These are phyloP conservation scores for Monosporozyma siamensis DNA, from an alignment of 805 yeast species.

Conservation along the genomic window DNA sequence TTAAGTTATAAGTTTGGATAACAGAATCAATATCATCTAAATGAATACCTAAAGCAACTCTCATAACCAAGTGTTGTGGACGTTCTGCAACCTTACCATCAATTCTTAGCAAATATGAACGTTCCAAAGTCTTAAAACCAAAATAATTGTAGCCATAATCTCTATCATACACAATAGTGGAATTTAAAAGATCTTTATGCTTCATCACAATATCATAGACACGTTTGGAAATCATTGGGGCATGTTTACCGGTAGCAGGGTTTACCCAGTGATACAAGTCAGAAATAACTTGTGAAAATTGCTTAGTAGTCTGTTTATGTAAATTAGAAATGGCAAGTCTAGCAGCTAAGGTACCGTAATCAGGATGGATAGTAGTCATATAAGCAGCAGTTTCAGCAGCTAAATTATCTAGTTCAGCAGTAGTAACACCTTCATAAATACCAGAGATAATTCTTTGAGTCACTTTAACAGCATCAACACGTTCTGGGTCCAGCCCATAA, in stretches of 20 bases:
- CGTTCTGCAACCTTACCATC: slow-evolving; percentile 64
- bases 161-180: slow-evolving; percentile 60
- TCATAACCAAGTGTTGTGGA: slow-evolving; percentile 79
- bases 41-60: slow-evolving; percentile 88
- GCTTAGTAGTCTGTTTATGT: slow-evolving; percentile 82
- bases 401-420: slow-evolving; percentile 63
- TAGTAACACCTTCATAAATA: slow-evolving; percentile 79
- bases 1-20: slow-evolving; percentile 70
- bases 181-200: slow-evolving; percentile 54
- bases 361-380: slow-evolving; percentile 96
- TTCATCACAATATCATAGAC: slow-evolving; percentile 52
- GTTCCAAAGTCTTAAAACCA: slow-evolving; percentile 80
- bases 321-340: slow-evolving; percentile 85
- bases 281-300: slow-evolving; percentile 61
- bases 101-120: slow-evolving; percentile 64
- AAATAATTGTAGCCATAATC: slow-evolving; percentile 73
- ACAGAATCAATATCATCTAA: slow-evolving; percentile 52
- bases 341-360: slow-evolving; percentile 87
- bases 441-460: slow-evolving; percentile 86
- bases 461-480: slow-evolving; percentile 84
- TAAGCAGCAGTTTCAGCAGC: slow-evolving; percentile 95
- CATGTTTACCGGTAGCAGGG: slow-evolving; percentile 57
- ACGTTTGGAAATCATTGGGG: slow-evolving; percentile 48
- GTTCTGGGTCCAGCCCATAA: slow-evolving; percentile 79
- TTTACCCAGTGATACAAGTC: slow-evolving; percentile 64